Evolutionary conservation across 805 yeast genomes (phyloP), one percentile per base, ranked within the genome.

Genomic region (Saccharomycopsis oosterbeekiorum): DNA sequence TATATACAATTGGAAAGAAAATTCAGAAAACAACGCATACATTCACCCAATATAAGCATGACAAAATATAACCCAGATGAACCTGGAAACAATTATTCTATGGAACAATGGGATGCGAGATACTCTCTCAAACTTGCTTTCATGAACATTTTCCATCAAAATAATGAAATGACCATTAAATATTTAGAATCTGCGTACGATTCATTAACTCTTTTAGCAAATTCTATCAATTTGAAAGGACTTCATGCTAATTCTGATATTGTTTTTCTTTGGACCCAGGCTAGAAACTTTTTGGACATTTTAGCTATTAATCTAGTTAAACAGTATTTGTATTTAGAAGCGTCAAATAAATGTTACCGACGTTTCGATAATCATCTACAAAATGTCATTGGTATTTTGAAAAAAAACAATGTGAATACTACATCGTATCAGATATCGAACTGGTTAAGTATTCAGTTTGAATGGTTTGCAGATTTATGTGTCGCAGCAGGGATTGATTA

Each of bases 401-500:
- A 74, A n/a, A 60, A 64, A 1, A 69, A 73, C 24, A 65, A 67
- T 9, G 64, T 73, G 14, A 59, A 65, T 1, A 66, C 68, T 11
- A 68, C 64, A 14, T 67, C 73, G 6, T 73, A 68, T 61, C 64
- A 75, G 0, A 72, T 71, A 4, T 65, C 68, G 24, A 70, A 76
- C 50, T 88, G 96, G 96, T 67, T 78, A 11, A 78, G 85, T 0
- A 68, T 73, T n/a, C 96, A 88, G 68, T 80, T 82, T 65, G 79
- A 82, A 51, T 80, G 87, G 84, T 72, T 88, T 12, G 89, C 87
- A 0, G 81, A 85, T 61, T 69, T 86, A 17, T 71, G 84, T 58
- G 77, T 74, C 10, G 59, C 71, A n/a, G 74, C 81, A 0, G 88
- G 88, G 0, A 60, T 75, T 2, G 70, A 80, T 4, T 80, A 81